phyloP scores from a whole-genome alignment of 2,329 filamentous ascomycete species.

The Hyphodiscus sp. region DNA sequence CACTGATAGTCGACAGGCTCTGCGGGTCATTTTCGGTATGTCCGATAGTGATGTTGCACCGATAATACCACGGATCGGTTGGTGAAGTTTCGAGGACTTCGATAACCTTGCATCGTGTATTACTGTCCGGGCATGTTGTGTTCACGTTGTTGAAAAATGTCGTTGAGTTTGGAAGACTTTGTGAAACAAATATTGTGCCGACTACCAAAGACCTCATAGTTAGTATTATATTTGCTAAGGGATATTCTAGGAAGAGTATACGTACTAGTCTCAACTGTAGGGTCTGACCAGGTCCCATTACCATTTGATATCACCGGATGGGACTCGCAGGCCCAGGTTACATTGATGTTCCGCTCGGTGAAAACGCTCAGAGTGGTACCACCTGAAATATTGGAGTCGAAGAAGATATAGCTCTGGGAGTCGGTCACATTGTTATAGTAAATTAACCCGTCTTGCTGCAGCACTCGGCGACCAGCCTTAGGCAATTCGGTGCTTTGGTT shows the following conservation, averaged over 20 bases:
- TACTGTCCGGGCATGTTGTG: conserved; percentile 12
- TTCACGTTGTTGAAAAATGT: conserved; percentile 33
- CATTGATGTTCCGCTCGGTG: conserved; percentile 31
- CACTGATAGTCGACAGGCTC: conserved; percentile 27
- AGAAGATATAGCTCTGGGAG: not conserved
- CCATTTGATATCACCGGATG: conserved; percentile 30
- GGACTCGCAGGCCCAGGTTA: conserved; percentile 27
- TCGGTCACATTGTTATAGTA: not conserved
- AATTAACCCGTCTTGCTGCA: not conserved
- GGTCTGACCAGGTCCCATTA: conserved; percentile 24
- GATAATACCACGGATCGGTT: conserved; percentile 35
- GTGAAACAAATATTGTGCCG: conserved; percentile 17
- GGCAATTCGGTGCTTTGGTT: not conserved
- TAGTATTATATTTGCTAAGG: too few species aligned
- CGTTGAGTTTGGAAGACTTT: conserved; percentile 30
- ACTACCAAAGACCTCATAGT: not conserved
- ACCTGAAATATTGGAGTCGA: not conserved
- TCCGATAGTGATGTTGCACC: conserved; percentile 34
- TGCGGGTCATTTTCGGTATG: conserved; percentile 29
- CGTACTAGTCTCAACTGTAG: conserved; percentile 24
- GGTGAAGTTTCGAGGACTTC: conserved; percentile 34
- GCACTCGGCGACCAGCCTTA: not conserved
- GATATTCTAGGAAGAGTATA: too few species aligned
- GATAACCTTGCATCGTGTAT: conserved; percentile 24
- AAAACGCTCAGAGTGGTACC: conserved; percentile 16